Base-by-base conservation (phyloP, 805 yeast genomes). In the Yamadazyma phyllophila region DNA sequence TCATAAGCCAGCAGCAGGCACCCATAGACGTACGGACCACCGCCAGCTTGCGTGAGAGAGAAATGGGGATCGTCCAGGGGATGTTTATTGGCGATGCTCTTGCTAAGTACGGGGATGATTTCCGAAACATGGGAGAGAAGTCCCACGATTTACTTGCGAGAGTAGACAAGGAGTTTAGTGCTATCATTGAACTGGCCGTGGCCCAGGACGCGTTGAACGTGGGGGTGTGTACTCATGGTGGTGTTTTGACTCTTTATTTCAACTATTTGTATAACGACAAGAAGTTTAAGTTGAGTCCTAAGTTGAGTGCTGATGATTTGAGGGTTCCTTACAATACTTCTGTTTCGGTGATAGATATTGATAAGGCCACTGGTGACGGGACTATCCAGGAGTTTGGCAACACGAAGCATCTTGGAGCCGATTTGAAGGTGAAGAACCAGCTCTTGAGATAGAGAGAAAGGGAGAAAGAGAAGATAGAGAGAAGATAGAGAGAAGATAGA, bases 11-110 rank as follows among this genome's bases (percentile, higher is more conserved):
- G 32, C 71, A 67, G 37, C 38, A 34, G 1, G 58, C 61, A 15
- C 27, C 14, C 3, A 30, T 46, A 15, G 31, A 14, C 4, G 30
- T 51, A 13, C 13, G 45, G 8, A 61, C 51, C 31, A 71, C 78
- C n/a, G 49, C 58, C 7, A 67, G 70, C 20, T 67, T 85, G 34
- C 73, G 96, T 52, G 96, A 88, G 56, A 71, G 96, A 37, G 61
- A 69, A 42, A 86, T 88, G 95, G 96, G 96, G 1, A 49, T 43
- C 3, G 83, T 83, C 26, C 88, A 88, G 61, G 95, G 95, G 2
- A 80, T 85, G 87, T 69, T 73, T 37, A 68, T 87, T 29, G 62
- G 59, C 26, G 90, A 85, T 36, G 96, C 96, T 1, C 76, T 82
- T 7, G 74, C 61, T 3, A 65, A 69, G 43, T 83, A 76, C 52